These are phyloP conservation scores for Eutypa lata DNA, from an alignment of 2,329 filamentous ascomycete species.

Conservation along the genomic window DNA sequence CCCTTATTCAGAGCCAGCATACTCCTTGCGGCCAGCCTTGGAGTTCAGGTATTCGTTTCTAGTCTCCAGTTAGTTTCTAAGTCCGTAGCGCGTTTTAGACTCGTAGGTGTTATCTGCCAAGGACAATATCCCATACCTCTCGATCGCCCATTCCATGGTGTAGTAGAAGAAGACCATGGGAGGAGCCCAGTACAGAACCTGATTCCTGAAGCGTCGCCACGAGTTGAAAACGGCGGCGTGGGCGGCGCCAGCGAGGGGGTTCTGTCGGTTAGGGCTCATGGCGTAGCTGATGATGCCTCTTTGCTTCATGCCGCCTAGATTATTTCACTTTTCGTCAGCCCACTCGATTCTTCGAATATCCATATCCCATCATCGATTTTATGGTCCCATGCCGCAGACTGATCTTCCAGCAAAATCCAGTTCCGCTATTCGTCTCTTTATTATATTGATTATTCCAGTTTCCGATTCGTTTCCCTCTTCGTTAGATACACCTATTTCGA, in stretches of 20 bases:
- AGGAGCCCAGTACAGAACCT: constrained; percentile 86
- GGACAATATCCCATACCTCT: constrained; percentile 51
- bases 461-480: too few species aligned
- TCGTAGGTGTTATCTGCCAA: too few species aligned
- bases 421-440: too few species aligned
- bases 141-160: constrained; percentile 84
- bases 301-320: constrained; percentile 55
- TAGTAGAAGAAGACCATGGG: constrained; percentile 77
- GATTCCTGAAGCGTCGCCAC: constrained; percentile 78
- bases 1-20: constrained; percentile 11
- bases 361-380: neutral
- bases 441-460: too few species aligned
- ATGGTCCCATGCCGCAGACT: too few species aligned
- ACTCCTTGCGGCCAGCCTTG: constrained; percentile 27
- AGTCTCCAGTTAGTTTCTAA: constrained; percentile 6
- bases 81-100: too few species aligned
- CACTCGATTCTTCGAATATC: constrained; percentile 8
- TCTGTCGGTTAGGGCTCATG: constrained; percentile 83
- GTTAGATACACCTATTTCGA: too few species aligned
- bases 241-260: constrained; percentile 73
- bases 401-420: too few species aligned
- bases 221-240: constrained; percentile 93
- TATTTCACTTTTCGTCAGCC: constrained; percentile 18
- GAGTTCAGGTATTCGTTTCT: constrained; percentile 32
- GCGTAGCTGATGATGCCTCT: constrained; percentile 69